A percentile compares a stretch with the other conserved stretches of the same genome.
Evolutionary conservation across 768 basidiomycete genomes (phyloP).

Genomic region (Symmetrospora coprosmae): DNA sequence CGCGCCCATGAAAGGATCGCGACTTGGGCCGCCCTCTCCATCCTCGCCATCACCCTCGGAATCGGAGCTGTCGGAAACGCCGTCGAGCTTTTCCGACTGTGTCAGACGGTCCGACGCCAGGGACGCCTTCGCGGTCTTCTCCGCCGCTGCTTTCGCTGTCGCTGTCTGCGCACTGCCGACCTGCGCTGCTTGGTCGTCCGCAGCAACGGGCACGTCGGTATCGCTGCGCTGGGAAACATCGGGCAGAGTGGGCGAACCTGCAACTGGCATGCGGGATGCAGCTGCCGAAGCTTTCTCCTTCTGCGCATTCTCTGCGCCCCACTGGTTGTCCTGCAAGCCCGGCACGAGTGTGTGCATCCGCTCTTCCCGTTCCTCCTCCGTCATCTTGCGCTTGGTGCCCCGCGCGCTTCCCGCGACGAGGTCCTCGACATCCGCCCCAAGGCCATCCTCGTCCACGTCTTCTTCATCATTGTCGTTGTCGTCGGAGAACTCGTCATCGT

Average conservation of each 20-base stretch:
- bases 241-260: not conserved
- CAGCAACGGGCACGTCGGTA: too few relatives aligned
- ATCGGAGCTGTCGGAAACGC: constrained; percentile 65
- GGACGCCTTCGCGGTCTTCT: not conserved
- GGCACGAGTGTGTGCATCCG: constrained; percentile 73
- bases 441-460: constrained; percentile 41
- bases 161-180: not conserved
- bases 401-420: not conserved
- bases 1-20: too few relatives aligned
- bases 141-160: too few relatives aligned
- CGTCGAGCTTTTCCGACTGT: constrained; percentile 71
- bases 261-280: not conserved
- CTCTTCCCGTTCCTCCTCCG: constrained; percentile 42
- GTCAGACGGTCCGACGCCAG: constrained; percentile 62
- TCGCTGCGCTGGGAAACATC: too few relatives aligned
- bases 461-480: constrained; percentile 50
- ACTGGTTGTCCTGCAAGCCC: constrained; percentile 62
- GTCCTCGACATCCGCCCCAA: not conserved
- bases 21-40: constrained; percentile 51
- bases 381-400: constrained; percentile 32
- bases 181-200: too few relatives aligned
- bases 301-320: constrained; percentile 48
- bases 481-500: constrained; percentile 74
- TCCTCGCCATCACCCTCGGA: constrained; percentile 58
- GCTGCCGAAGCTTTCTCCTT: not conserved